Evolutionary conservation across 768 basidiomycete species (phyloP).

Genomic region (Trametes cingulata): DNA sequence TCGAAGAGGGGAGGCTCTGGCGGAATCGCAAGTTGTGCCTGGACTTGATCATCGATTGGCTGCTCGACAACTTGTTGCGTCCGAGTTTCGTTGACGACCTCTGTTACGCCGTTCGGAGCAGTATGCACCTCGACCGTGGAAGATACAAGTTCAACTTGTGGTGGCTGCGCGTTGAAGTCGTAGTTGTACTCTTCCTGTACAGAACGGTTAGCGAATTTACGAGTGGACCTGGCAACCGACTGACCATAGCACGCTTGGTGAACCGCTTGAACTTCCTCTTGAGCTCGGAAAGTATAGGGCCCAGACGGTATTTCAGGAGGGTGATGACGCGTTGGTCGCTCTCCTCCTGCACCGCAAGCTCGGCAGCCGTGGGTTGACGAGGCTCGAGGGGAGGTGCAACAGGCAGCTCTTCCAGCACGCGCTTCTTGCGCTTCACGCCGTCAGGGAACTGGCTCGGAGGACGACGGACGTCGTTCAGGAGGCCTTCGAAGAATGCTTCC

Average conservation of each 20-base stretch:
- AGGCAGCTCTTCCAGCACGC: constrained; percentile 82
- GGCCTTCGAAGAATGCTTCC: constrained; percentile 69
- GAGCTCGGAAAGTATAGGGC: constrained; percentile 83
- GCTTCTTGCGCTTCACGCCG: constrained; percentile 78
- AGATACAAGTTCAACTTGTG: constrained; percentile 38
- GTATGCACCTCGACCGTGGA: constrained; percentile 41
- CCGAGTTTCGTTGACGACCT: constrained; percentile 42
- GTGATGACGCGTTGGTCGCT: constrained; percentile 78
- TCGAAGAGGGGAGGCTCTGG: constrained; percentile 63
- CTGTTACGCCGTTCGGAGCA: constrained; percentile 43
- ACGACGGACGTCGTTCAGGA: constrained; percentile 67
- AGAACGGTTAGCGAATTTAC: neutral
- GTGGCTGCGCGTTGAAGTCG: constrained; percentile 36
- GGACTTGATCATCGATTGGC: constrained; percentile 38
- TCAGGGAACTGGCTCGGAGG: constrained; percentile 90
- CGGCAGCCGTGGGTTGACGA: constrained; percentile 74
- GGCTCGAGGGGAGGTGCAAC: constrained; percentile 91
- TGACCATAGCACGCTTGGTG: constrained; percentile 73
- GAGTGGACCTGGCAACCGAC: constrained; percentile 27
- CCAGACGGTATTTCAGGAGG: constrained; percentile 86
- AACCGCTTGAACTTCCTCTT: constrained; percentile 93
- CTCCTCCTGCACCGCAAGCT: constrained; percentile 80
- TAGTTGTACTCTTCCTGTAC: constrained; percentile 76
- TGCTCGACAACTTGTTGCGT: constrained; percentile 21
- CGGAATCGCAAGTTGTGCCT: constrained; percentile 37